Percentiles rank a stretch among this genome's conserved stretches.
phyloP scores from a whole-genome alignment of 2,329 filamentous ascomycete species.

The Cladophialophora immunda region DNA sequence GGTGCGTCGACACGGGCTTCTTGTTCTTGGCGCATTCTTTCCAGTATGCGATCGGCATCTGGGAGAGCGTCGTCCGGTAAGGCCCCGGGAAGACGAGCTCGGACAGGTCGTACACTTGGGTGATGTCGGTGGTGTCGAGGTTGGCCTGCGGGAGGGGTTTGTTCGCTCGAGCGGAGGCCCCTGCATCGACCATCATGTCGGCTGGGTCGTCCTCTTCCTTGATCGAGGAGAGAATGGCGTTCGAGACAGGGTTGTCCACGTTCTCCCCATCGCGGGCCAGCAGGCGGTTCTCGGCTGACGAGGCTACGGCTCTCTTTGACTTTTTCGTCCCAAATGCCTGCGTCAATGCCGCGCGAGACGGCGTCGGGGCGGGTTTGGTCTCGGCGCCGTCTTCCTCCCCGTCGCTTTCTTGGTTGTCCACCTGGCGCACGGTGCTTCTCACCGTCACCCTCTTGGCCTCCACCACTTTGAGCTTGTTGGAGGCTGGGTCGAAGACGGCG shows the following conservation, averaged over 20 bases:
- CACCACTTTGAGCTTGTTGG: constrained; percentile 62
- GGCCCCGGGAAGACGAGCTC: constrained; percentile 51
- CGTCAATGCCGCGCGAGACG: constrained; percentile 51
- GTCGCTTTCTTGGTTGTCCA: constrained; percentile 35
- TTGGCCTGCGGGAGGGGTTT: constrained; percentile 57
- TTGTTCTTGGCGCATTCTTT: constrained; percentile 48
- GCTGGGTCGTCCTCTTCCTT: constrained; percentile 41
- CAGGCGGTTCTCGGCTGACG: constrained; percentile 58
- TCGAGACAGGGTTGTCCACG: constrained; percentile 49
- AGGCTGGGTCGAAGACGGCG: constrained; percentile 66
- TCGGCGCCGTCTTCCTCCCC: constrained; percentile 39
- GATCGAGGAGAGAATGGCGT: constrained; percentile 55
- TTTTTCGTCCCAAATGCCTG: constrained; percentile 61
- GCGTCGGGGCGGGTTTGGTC: constrained; percentile 37
- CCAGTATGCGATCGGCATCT: constrained; percentile 56
- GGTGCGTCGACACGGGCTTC: constrained; percentile 48
- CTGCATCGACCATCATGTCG: constrained; percentile 39
- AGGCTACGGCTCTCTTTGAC: constrained; percentile 58
- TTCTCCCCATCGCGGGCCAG: constrained; percentile 51
- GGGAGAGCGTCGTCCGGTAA: constrained; percentile 51
- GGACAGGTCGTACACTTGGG: constrained; percentile 56
- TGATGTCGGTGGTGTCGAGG: constrained; percentile 52
- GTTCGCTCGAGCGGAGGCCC: constrained; percentile 51
- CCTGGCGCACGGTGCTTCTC: constrained; percentile 55
- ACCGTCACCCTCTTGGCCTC: constrained; percentile 64